Evolutionary conservation across 257 asterid genomes (phyloP).

Genomic region (Buddleja alternifolia): DNA sequence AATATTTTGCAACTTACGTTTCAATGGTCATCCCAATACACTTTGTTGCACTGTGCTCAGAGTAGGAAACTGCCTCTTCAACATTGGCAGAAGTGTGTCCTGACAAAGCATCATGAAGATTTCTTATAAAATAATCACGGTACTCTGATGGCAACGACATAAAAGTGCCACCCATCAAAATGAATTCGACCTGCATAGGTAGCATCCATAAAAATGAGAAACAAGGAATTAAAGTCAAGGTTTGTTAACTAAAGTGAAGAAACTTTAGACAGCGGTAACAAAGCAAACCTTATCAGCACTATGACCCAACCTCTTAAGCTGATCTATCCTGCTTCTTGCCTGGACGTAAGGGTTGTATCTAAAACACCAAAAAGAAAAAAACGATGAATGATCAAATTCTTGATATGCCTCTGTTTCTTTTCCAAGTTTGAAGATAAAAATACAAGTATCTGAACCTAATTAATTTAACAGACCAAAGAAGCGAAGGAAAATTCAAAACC

Average conservation of each 20-base stretch:
- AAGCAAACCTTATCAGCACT: conserved; percentile 91
- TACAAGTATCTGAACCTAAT: conserved; percentile 10
- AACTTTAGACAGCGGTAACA: conserved; percentile 24
- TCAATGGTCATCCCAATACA: conserved; percentile 99
- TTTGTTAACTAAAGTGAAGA: conserved; percentile 12
- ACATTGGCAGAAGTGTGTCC: conserved; percentile 97
- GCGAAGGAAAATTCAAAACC: conserved; percentile 8
- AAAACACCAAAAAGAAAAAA: conserved; percentile 25
- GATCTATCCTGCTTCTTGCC: conserved; percentile 96
- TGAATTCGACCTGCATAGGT: conserved; percentile 85
- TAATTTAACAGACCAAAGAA: conserved; percentile 11
- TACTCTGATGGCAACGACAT: conserved; percentile 97
- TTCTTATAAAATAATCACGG: conserved; percentile 87
- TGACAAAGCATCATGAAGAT: conserved; percentile 97
- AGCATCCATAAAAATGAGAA: conserved; percentile 24
- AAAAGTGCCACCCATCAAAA: conserved; percentile 99
- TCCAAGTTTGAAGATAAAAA: neutral
- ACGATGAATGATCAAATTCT: conserved; percentile 22
- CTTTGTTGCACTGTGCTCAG: conserved; percentile 91
- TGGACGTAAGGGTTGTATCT: conserved; percentile 98
- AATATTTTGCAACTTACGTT: conserved; percentile 59
- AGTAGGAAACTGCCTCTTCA: conserved; percentile 95
- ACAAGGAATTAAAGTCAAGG: neutral
- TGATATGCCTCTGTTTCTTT: neutral
- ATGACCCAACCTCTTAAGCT: conserved; percentile 96